Evolutionary conservation across 306 rosid genomes (phyloP).

Genomic region (Pachyrhizus erosus): DNA sequence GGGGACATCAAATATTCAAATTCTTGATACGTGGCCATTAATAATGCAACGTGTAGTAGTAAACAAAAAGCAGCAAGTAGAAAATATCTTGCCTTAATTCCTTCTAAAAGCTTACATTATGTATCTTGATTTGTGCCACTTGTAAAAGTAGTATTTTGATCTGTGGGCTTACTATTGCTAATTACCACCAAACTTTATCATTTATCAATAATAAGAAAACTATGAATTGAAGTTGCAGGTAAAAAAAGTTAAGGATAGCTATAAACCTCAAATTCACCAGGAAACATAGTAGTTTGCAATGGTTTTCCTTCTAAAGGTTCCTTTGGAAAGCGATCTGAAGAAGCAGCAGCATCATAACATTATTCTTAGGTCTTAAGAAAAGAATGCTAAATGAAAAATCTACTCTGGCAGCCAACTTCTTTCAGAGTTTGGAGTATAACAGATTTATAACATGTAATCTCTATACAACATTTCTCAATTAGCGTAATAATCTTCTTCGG

Average conservation of each 20-base stretch:
- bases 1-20: constrained; percentile 5
- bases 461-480: constrained; percentile 25
- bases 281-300: constrained; percentile 54
- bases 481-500: constrained; percentile 10
- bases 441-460: constrained; percentile 18
- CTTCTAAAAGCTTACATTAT: not conserved
- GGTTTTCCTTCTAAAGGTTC: constrained; percentile 55
- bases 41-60: constrained; percentile 19
- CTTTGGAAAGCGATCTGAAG: constrained; percentile 50
- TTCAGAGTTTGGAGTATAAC: not conserved
- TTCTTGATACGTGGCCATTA: not conserved
- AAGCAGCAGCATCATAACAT: constrained; percentile 46
- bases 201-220: constrained; percentile 13
- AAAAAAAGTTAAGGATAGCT: constrained; percentile 26
- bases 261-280: constrained; percentile 78
- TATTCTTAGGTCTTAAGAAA: constrained; percentile 27
- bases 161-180: not conserved
- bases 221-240: not conserved
- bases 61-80: constrained; percentile 13
- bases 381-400: not conserved
- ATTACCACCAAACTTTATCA: constrained; percentile 11
- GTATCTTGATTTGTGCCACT: not conserved
- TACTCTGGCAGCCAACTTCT: constrained; percentile 27
- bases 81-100: not conserved
- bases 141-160: not conserved